Conservation (phyloP, 768 basidiomycete genomes). For the Pisolithus orientalis region DNA sequence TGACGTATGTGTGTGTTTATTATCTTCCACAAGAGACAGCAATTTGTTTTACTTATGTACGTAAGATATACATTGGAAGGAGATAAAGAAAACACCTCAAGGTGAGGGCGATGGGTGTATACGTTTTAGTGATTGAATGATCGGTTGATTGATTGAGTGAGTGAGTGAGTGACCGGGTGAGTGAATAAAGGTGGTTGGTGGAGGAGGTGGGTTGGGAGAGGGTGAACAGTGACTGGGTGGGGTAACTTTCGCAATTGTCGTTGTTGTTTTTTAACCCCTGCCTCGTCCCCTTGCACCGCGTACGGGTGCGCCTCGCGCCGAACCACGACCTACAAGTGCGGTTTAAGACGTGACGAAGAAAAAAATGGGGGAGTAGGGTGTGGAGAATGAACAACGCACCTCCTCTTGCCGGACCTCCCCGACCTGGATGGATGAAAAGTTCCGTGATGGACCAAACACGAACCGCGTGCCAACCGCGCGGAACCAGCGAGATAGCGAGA, state of each 20-base stretch:
- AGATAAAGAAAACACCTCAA: too few relatives aligned
- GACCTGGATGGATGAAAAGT: constrained; percentile 18
- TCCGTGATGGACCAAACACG: background rate
- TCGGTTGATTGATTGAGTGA: too few relatives aligned
- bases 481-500: too few relatives aligned
- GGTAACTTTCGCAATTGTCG: background rate
- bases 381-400: constrained; percentile 21
- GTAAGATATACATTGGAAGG: too few relatives aligned
- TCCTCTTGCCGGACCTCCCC: constrained; percentile 38
- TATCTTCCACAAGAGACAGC: too few relatives aligned
- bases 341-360: background rate
- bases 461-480: background rate
- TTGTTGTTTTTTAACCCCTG: constrained; percentile 26
- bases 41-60: too few relatives aligned
- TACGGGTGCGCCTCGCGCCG: constrained; percentile 18
- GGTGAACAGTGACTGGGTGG: background rate
- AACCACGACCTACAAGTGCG: constrained; percentile 19
- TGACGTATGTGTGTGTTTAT: too few relatives aligned
- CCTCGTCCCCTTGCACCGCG: constrained; percentile 28
- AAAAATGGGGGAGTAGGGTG: background rate
- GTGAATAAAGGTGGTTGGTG: too few relatives aligned
- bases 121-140: too few relatives aligned
- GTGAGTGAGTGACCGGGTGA: too few relatives aligned
- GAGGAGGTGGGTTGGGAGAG: too few relatives aligned
- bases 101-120: too few relatives aligned